Base-by-base conservation (phyloP, 2,329 filamentous ascomycete species). In the Verticillium dahliae region DNA sequence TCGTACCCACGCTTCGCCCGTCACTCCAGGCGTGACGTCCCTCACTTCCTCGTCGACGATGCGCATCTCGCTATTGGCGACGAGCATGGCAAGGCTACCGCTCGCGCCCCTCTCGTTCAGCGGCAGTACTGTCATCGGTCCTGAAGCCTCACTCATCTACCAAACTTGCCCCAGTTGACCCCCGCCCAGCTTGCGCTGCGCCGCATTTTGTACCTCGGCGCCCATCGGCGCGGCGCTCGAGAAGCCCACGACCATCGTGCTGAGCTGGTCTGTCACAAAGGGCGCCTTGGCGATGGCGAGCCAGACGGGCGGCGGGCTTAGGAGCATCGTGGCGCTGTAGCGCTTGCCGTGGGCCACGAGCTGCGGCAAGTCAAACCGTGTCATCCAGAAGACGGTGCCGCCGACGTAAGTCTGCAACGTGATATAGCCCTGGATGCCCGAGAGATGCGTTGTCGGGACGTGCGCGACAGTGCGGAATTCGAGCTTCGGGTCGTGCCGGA, bases 1-100 rank as follows among this genome's bases (percentile, higher is more conserved):
- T 90, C 86, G 85, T 54, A 91, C 79, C 78, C 87, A 86, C 1
- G 89, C 75, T 70, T 90, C 88, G 4, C 88, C 88, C 0, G 81
- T 62, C 38, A 73, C 63, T 2, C 77, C 76, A 0, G 70, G 71
- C 35, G 71, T 66, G 1, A 79, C 76, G 31, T 80, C 77, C 2
- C 68, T 69, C 10, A 68, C 75, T 0, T 75, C 68, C 0, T 79
- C 77, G 37, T 76, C 76, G 2, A 79, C 69, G 1, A 80, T 66
- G 11, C 77, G 70, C 1, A 66, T 68, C 55, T 71, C 66, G 6
- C 66, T 66, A 60, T 78, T 78, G 0, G 77, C 74, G 0, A 80
- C 67, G 34, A 81, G 66, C 7, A 71, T 69, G 1, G 74, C 72
- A 6, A 85, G 75, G 37, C 79, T 81, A 2, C 82, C 82, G 1